These are phyloP conservation scores for Gomphus bonarii DNA, from an alignment of 1,284 basidiomycete species.

Conservation along the genomic window DNA sequence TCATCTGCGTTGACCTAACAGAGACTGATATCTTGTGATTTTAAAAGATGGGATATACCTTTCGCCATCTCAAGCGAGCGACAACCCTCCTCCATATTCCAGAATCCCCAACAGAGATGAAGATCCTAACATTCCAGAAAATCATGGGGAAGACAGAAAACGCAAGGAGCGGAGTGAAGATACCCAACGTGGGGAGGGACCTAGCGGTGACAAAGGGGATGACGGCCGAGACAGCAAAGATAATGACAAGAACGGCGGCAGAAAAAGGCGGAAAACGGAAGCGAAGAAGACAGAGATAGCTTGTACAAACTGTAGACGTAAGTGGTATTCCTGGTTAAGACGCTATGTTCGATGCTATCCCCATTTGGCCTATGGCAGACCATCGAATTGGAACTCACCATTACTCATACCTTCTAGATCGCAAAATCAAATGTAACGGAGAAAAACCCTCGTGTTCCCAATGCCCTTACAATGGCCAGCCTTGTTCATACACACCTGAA, in stretches of 20 bases:
- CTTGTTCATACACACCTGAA: conserved; percentile 38
- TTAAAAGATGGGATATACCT: neutral
- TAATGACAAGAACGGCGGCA: neutral
- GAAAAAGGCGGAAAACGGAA: neutral
- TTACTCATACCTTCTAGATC: conserved; percentile 28
- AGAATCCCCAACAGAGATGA: neutral
- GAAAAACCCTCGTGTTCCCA: conserved; percentile 46
- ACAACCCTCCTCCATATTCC: neutral
- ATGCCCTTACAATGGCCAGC: conserved; percentile 40
- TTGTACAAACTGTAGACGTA: conserved; percentile 65
- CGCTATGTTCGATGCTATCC: neutral
- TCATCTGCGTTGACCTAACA: neutral
- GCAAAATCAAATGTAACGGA: conserved; percentile 65
- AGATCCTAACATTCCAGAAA: neutral
- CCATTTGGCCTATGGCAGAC: neutral
- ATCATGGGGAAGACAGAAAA: neutral
- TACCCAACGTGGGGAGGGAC: neutral
- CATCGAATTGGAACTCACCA: conserved; percentile 8
- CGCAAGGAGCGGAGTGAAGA: neutral
- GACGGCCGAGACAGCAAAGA: neutral
- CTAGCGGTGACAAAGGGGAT: neutral
- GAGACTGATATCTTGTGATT: neutral
- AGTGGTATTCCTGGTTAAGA: conserved; percentile 22
- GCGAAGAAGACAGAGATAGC: conserved; percentile 38
- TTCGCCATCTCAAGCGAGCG: neutral